Base-by-base conservation (phyloP, 306 rosid species). In the Herpetospermum pedunculosum region DNA sequence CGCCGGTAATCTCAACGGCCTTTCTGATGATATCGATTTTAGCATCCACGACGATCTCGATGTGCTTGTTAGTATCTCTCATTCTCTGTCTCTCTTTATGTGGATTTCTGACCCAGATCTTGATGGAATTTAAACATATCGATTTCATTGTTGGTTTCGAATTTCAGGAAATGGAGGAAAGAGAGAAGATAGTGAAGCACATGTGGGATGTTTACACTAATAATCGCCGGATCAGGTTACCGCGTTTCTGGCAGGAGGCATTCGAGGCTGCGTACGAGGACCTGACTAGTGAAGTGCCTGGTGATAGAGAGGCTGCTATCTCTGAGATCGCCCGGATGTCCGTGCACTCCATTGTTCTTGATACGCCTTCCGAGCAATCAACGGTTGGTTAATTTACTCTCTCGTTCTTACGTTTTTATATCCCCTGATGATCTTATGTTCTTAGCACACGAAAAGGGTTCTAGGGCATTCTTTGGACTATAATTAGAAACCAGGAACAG, bases 141-240 rank as follows among this genome's bases (percentile, higher is more conserved):
- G 9, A 9, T 49, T 41, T 48, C 46, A 3, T 77, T 62, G 29
- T 54, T 34, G 70, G 75, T n/a, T 49, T 52, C 37, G 52, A 41
- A 46, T 49, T 58, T 54, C 29, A 95, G 99, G 99, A 91, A 81
- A 91, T 95, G 99, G 97, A 95, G 84, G 97, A 92, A 91, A 89
- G 99, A 81, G 99, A 95, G 90, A 95, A 88, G 78, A 91, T 88
- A 81, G 99, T 91, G 85, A 84, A 85, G 69, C 99, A 95, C 82
- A 95, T 95, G 99, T 95, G 99, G 97, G 95, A 89, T 62, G 90
- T 95, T 49, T 95, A 92, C 81, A 92, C 96, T 2, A 91, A 95
- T 69, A 88, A 91, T 79, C 97, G 88, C 46, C 89, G 97, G 91
- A 85, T 92, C 84, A 90, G 95, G 81, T 75, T 95, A 25, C 96